These are phyloP conservation scores for Hypoxylon sp. DNA, from an alignment of 2,329 filamentous ascomycete species.

Conservation along the genomic window DNA sequence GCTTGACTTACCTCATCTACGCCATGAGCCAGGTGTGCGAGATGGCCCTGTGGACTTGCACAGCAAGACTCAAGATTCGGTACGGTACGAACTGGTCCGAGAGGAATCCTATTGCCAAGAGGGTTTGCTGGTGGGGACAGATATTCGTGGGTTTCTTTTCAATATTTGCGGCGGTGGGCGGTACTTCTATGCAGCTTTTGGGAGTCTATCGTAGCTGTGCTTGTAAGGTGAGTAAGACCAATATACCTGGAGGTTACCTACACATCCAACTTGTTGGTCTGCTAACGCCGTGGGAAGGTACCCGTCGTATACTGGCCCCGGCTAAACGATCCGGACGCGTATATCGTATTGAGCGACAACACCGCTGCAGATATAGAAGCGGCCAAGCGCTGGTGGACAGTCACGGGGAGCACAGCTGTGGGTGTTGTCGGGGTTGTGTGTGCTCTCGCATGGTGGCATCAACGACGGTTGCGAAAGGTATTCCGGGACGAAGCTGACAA, in stretches of 20 bases:
- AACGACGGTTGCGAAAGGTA: conserved; percentile 43
- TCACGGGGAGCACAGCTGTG: conserved; percentile 40
- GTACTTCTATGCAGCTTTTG: conserved; percentile 44
- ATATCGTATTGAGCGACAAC: conserved; percentile 42
- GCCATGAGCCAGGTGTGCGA: conserved; percentile 45
- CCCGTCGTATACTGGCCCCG: conserved; percentile 38
- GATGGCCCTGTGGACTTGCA: conserved; percentile 44
- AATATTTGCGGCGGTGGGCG: conserved; percentile 43
- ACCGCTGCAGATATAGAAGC: conserved; percentile 40
- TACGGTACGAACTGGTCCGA: conserved; percentile 43
- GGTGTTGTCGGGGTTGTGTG: conserved; percentile 41
- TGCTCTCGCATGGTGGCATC: conserved; percentile 47
- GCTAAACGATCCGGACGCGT: conserved; percentile 32
- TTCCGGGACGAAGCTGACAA: conserved; percentile 45
- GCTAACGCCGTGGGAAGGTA: conserved; percentile 27
- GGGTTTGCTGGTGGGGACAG: conserved; percentile 45
- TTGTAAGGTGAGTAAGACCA: conserved; percentile 40
- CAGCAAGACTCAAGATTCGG: conserved; percentile 39
- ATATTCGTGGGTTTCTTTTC: conserved; percentile 45
- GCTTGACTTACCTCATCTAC: conserved; percentile 48
- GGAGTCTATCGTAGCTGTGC: conserved; percentile 44
- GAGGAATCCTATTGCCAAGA: conserved; percentile 39
- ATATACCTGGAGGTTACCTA: no score
- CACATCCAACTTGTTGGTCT: background rate
- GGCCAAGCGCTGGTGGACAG: conserved; percentile 43